Evolutionary conservation across 2,329 filamentous ascomycete species (phyloP), one percentile per base, ranked within the genome.

Genomic region (Epichloe aotearoae): DNA sequence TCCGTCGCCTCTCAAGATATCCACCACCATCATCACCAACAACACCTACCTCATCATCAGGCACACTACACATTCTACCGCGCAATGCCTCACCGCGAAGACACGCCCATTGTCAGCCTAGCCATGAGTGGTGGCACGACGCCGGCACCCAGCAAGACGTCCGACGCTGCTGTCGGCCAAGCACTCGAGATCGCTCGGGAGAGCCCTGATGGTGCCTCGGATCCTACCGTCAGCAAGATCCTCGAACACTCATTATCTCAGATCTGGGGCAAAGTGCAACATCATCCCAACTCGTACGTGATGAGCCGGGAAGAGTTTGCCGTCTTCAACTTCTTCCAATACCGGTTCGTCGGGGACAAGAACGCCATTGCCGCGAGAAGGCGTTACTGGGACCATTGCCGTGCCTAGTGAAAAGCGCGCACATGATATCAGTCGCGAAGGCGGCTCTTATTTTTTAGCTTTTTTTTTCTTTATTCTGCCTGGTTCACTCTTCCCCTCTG

Each of bases 311-410:
- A 88, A 66, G 88, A 95, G 68, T 94, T 93, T 61, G 80, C 86
- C 50, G 75, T 94, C 53, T 89, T 94, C 78, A 94, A 93, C 71
- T 91, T 84, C 66, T 91, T 85, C 65, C 83, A 86, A 55, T 68
- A 76, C 55, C 77, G 83, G 10, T 88, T 84, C 61, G 64, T 70
- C 33, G 77, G 78, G 53, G 65, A 75, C 56, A 61, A 69, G 55
- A 58, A 69, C n/a, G 73, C 73, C 40, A 61, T 68, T n/a, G 66
- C 63, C 38, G 77, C 77, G 17, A 68, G 69, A 54, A 71, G 64
- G 57, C 66, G 75, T 52, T 80, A 73, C 62, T 81, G 77, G 77
- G 70, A 76, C 58, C 68, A 72, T 55, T 58, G 62, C 17, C 61
- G 61, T 47, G 69, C 65, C 46, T 71, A 61, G 26, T 38, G 11